Percentiles rank a stretch among this genome's conserved stretches.
phyloP scores from a whole-genome alignment of 78 protist species.

The Neovahlkampfia damariscottae region DNA sequence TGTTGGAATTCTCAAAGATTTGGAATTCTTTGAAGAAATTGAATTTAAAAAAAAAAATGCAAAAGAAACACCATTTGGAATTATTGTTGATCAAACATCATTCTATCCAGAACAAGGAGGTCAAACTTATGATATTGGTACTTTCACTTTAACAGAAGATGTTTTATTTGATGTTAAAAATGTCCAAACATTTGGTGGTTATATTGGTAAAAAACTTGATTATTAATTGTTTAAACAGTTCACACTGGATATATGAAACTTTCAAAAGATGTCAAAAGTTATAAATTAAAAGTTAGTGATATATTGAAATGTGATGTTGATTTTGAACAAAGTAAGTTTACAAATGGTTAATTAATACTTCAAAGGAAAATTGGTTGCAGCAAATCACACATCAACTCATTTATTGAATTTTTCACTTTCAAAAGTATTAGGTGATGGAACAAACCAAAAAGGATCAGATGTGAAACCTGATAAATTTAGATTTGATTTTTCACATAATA shows the following conservation, averaged over 20 bases:
- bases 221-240: too few relatives aligned
- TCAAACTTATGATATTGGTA: conserved; percentile 81
- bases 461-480: conserved; percentile 60
- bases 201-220: too few relatives aligned
- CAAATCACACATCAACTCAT: conserved; percentile 93
- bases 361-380: too few relatives aligned
- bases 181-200: conserved; percentile 70
- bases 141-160: conserved; percentile 6
- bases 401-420: conserved; percentile 79
- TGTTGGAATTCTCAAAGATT: conserved; percentile 54
- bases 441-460: conserved; percentile 82
- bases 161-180: conserved; percentile 35
- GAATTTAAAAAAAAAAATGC: not conserved
- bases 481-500: conserved; percentile 75
- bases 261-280: too few relatives aligned
- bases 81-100: conserved; percentile 63
- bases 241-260: too few relatives aligned
- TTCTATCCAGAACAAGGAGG: conserved; percentile 94
- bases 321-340: too few relatives aligned
- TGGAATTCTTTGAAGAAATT: conserved; percentile 34
- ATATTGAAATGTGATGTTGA: too few relatives aligned
- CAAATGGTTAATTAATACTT: too few relatives aligned
- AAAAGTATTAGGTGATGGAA: not conserved
- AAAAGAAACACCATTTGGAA: conserved; percentile 18
- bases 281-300: too few relatives aligned